Evolutionary conservation across 169 alveolate genomes (phyloP).

Genomic region (Toxoplasma gondii): DNA sequence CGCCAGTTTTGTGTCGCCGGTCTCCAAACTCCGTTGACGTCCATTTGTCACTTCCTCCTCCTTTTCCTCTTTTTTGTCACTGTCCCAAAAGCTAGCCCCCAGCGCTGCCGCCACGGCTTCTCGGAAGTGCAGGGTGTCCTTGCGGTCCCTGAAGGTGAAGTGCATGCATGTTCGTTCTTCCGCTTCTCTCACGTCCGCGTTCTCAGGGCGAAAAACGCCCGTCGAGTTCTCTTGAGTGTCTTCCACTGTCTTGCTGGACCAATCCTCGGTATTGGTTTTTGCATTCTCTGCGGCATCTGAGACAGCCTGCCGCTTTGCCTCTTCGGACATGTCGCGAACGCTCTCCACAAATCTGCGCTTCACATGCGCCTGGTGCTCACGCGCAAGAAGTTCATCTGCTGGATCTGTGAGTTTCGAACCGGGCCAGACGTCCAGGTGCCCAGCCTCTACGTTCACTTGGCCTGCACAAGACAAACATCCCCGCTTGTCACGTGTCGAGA

Average conservation of each 20-base stretch:
- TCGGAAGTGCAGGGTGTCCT: background rate
- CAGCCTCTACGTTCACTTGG: background rate
- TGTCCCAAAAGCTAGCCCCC: no score
- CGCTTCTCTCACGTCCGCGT: background rate
- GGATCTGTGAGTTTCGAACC: background rate
- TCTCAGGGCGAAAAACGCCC: background rate
- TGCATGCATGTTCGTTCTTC: background rate
- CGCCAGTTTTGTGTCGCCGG: background rate
- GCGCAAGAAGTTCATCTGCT: background rate
- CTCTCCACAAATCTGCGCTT: background rate
- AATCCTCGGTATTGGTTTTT: background rate
- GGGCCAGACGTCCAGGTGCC: background rate
- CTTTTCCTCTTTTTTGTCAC: background rate
- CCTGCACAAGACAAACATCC: background rate
- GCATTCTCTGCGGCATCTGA: background rate
- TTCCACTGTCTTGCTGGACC: background rate
- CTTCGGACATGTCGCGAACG: background rate
- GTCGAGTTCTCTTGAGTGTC: background rate
- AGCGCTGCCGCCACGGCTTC: background rate
- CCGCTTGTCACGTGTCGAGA: no score
- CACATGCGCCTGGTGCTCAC: slow-evolving; percentile 6
- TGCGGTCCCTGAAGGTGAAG: background rate
- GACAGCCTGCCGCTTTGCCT: background rate
- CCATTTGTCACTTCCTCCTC: background rate
- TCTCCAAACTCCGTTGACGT: background rate